Percentiles rank a stretch among this genome's conserved stretches.
Evolutionary conservation across 768 basidiomycete genomes (phyloP).

Genomic region (Tulasnella sp.): DNA sequence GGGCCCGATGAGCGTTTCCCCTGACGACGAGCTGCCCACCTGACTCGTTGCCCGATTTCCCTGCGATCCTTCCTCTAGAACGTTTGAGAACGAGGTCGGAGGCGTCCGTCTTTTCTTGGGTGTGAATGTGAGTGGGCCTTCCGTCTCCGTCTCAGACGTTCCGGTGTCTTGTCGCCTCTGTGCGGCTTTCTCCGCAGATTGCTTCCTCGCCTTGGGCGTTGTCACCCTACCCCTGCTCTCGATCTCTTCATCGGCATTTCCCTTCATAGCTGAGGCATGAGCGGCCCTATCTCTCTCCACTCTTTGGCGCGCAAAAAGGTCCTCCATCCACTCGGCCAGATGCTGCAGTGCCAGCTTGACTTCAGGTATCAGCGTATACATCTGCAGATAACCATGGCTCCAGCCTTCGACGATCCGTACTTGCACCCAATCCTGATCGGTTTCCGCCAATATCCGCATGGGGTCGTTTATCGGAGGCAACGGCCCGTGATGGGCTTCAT

Average conservation of each 20-base stretch:
- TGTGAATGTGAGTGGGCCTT: conserved; percentile 74
- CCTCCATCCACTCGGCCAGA: conserved; percentile 89
- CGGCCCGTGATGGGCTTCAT: conserved; percentile 35
- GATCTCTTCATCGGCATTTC: conserved; percentile 16
- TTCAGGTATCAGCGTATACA: conserved; percentile 84
- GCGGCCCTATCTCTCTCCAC: conserved; percentile 30
- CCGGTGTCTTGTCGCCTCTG: conserved; percentile 7
- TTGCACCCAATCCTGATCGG: conserved; percentile 93
- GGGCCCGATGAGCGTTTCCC: conserved; percentile 37
- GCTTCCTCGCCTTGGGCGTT: conserved; percentile 4
- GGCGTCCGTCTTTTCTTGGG: conserved; percentile 54
- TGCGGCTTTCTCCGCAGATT: conserved; percentile 12
- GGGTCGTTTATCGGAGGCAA: conserved; percentile 27
- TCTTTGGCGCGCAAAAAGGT: conserved; percentile 56
- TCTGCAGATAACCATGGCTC: conserved; percentile 97
- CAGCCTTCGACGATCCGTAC: conserved; percentile 93
- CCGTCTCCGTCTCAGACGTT: conserved; percentile 59
- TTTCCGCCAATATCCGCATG: conserved; percentile 51
- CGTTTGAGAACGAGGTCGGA: conserved; percentile 36
- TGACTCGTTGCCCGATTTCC: conserved; percentile 23
- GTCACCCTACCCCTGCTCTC: background rate
- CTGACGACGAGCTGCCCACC: conserved; percentile 39
- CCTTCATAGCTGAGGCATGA: conserved; percentile 18
- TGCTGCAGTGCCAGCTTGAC: conserved; percentile 78
- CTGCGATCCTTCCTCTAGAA: conserved; percentile 10